Conservation (phyloP, 306 rosid genomes). For the Leucaena leucocephala region DNA sequence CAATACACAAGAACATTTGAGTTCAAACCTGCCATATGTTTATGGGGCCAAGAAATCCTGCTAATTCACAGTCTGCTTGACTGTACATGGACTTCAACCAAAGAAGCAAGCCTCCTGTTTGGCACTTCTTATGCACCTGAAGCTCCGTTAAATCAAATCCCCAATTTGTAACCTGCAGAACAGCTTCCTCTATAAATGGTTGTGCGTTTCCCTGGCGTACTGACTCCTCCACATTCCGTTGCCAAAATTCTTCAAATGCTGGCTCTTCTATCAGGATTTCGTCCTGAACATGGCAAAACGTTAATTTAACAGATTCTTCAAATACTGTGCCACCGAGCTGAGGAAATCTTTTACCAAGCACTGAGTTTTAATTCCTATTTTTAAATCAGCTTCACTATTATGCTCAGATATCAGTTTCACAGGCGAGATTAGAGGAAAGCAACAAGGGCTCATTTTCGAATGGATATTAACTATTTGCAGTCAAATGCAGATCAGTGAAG, state of each 20-base stretch:
- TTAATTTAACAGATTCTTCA: background rate
- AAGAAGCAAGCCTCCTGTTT: constrained; percentile 65
- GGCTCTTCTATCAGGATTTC: constrained; percentile 72
- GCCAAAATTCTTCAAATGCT: constrained; percentile 64
- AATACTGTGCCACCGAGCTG: constrained; percentile 2
- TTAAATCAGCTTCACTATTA: constrained; percentile 14
- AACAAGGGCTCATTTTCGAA: background rate
- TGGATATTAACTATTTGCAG: background rate
- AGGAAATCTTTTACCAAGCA: constrained; percentile 1
- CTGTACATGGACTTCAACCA: constrained; percentile 84
- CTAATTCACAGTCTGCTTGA: constrained; percentile 77
- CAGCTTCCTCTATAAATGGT: constrained; percentile 85
- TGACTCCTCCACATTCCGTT: constrained; percentile 88
- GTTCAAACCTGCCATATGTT: constrained; percentile 93
- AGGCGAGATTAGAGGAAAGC: background rate
- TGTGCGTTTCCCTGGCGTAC: constrained; percentile 69
- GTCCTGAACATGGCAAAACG: constrained; percentile 57
- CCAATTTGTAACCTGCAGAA: constrained; percentile 84
- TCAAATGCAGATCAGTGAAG: constrained; percentile 1
- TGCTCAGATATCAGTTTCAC: constrained; percentile 1
- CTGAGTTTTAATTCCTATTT: background rate
- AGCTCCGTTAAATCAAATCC: constrained; percentile 79
- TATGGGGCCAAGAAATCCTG: constrained; percentile 83
- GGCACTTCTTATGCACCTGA: constrained; percentile 75
- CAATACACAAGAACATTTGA: constrained; percentile 16